Percentiles rank a stretch among this genome's conserved stretches.
Evolutionary conservation across 305 asterid genomes (phyloP).

Genomic region (Solanum hybrid): DNA sequence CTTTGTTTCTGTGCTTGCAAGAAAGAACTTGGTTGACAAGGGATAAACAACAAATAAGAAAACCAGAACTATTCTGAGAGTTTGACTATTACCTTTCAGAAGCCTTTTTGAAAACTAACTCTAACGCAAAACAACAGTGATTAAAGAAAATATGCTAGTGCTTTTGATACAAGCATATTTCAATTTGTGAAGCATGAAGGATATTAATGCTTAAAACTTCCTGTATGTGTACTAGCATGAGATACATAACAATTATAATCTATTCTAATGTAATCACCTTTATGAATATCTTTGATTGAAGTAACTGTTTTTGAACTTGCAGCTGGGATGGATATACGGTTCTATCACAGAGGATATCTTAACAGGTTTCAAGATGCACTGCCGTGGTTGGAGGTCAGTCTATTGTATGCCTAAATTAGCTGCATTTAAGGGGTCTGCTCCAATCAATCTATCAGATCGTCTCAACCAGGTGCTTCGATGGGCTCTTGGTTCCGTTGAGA

Average conservation of each 20-base stretch:
- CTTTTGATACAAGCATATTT: background rate
- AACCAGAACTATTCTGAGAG: background rate
- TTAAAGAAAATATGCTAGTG: background rate
- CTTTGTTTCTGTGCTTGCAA: background rate
- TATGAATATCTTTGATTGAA: background rate
- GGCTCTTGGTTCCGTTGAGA: constrained; percentile 95
- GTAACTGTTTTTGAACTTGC: constrained; percentile 22
- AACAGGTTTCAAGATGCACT: constrained; percentile 96
- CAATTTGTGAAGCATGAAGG: background rate
- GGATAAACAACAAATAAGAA: background rate
- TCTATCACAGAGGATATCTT: constrained; percentile 93
- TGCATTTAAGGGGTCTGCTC: constrained; percentile 94
- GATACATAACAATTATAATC: background rate
- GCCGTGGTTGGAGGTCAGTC: constrained; percentile 95
- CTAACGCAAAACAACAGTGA: background rate
- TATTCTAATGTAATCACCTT: background rate
- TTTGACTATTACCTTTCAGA: background rate
- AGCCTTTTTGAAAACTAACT: background rate
- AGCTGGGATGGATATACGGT: constrained; percentile 97
- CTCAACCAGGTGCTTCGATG: constrained; percentile 93
- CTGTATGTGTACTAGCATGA: background rate
- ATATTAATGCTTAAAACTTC: background rate
- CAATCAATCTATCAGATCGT: constrained; percentile 92
- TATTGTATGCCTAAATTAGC: constrained; percentile 86
- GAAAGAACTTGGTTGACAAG: background rate